These are phyloP conservation scores for Panellus pusillus DNA, from an alignment of 768 basidiomycete genomes.

Conservation along the genomic window DNA sequence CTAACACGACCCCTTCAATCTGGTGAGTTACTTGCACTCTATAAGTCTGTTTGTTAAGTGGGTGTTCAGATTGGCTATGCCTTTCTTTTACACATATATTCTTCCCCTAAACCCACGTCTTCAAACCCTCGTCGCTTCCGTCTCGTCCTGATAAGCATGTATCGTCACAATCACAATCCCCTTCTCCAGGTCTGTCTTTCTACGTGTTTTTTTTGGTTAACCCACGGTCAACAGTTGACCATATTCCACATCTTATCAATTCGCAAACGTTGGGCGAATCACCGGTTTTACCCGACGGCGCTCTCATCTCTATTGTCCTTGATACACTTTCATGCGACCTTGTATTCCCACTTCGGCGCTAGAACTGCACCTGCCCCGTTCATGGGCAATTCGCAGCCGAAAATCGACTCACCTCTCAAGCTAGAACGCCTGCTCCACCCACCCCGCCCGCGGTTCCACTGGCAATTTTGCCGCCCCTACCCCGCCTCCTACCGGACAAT, in stretches of 20 bases:
- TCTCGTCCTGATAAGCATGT: conserved; percentile 71
- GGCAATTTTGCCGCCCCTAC: conserved; percentile 14
- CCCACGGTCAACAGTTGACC: conserved; percentile 42
- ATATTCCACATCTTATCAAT: conserved; percentile 68
- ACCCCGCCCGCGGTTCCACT: background rate
- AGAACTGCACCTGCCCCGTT: conserved; percentile 16
- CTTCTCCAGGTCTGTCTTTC: conserved; percentile 58
- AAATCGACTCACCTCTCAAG: conserved; percentile 2
- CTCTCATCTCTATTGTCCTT: conserved; percentile 60
- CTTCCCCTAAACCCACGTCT: conserved; percentile 58
- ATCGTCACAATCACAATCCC: conserved; percentile 74
- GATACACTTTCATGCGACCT: conserved; percentile 64
- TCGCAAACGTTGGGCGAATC: conserved; percentile 59
- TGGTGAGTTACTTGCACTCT: conserved; percentile 46
- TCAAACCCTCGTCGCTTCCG: conserved; percentile 43
- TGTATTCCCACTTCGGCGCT: conserved; percentile 38
- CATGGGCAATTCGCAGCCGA: conserved; percentile 16
- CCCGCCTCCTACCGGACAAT: conserved; percentile 6
- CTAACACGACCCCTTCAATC: conserved; percentile 67
- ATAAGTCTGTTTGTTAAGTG: conserved; percentile 1
- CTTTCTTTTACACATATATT: conserved; percentile 73
- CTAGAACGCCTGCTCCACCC: conserved; percentile 10
- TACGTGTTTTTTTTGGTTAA: background rate
- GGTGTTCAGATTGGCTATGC: conserved; percentile 66
- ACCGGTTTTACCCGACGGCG: conserved; percentile 70